Evolutionary conservation across 2,329 filamentous ascomycete species (phyloP).

Genomic region (Chrysoporthe austroafricana): DNA sequence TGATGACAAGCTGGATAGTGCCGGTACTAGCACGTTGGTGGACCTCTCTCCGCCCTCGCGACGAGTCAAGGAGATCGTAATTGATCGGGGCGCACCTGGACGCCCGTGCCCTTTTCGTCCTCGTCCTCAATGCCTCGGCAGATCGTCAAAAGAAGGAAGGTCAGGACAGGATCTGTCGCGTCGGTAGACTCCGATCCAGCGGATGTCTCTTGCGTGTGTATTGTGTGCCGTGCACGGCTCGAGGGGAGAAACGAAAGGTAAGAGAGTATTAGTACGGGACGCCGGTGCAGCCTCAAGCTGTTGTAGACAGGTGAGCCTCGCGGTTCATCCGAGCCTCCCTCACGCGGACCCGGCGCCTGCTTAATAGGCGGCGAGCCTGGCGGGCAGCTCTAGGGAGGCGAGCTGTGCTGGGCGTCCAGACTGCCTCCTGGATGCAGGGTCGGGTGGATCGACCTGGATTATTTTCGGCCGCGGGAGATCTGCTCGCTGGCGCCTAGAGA

Average conservation of each 20-base stretch:
- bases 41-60: background rate
- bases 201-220: constrained; percentile 10
- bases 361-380: background rate
- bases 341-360: background rate
- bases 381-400: no score
- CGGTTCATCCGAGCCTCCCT: background rate
- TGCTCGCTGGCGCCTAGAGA: constrained; percentile 28
- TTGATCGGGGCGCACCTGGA: constrained; percentile 12
- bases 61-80: constrained; percentile 1
- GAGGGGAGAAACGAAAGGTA: background rate
- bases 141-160: constrained; percentile 18
- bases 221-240: background rate
- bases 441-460: constrained; percentile 18
- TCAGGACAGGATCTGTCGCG: constrained; percentile 15
- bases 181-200: constrained; percentile 26
- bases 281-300: constrained; percentile 22
- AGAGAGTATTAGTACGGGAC: constrained; percentile 2
- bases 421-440: constrained; percentile 15
- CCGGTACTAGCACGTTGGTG: no score
- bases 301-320: constrained; percentile 14
- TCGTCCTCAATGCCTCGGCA: background rate
- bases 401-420: background rate
- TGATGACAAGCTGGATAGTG: no score
- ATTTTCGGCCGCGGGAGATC: constrained; percentile 23
- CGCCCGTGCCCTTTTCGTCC: background rate